Percentiles rank a stretch among this genome's conserved stretches.
phyloP scores from a whole-genome alignment of 2,329 filamentous ascomycete species.

The Beauveria caledonica region DNA sequence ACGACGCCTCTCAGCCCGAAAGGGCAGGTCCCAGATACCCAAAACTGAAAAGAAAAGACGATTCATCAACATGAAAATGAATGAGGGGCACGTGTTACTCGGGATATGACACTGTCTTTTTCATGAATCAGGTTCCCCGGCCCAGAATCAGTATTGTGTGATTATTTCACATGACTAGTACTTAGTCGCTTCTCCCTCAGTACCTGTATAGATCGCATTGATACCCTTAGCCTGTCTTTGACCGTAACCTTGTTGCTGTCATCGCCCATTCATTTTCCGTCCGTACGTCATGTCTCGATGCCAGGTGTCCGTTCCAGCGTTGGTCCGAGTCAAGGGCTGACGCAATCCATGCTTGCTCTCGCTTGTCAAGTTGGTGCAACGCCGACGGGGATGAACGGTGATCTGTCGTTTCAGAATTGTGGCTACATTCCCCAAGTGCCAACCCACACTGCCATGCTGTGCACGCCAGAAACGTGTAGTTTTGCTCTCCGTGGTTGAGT shows the following conservation, averaged over 20 bases:
- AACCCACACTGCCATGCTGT: neutral
- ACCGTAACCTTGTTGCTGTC: neutral
- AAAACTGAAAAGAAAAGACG: neutral
- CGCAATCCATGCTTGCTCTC: neutral
- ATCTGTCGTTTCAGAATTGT: slow-evolving; percentile 8
- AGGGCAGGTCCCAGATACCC: neutral
- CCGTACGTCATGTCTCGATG: neutral
- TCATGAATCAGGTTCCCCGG: neutral
- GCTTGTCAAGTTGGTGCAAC: slow-evolving; percentile 6
- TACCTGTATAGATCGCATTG: neutral
- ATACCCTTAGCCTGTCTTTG: neutral
- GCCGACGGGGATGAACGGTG: neutral
- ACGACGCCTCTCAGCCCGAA: neutral
- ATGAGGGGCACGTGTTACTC: neutral
- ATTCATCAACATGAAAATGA: neutral
- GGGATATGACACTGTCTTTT: neutral
- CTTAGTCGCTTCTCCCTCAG: neutral
- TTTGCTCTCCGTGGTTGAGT: neutral
- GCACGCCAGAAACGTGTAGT: neutral
- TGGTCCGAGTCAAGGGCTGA: neutral
- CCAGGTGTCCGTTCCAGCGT: too few species aligned
- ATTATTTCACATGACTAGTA: neutral
- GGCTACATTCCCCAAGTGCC: neutral
- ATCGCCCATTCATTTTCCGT: neutral
- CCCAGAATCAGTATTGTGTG: neutral